phyloP scores from a whole-genome alignment of 2,329 filamentous ascomycete species.

The Lachnellula arida region DNA sequence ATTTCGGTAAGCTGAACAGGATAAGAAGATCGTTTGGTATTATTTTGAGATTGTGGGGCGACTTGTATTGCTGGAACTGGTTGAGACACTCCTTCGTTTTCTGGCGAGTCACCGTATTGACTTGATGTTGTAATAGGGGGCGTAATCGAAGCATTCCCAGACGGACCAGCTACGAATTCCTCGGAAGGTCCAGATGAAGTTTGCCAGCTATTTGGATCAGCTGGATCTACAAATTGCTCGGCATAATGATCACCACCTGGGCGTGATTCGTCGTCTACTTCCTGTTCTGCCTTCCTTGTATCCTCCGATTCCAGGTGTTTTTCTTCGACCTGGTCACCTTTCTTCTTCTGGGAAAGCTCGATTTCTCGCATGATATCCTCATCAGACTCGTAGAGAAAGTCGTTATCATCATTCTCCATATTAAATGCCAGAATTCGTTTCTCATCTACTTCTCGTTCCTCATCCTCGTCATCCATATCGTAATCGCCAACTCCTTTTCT shows the following conservation, averaged over 20 bases:
- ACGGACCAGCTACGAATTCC: not conserved
- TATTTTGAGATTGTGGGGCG: not conserved
- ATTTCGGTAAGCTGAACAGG: not conserved
- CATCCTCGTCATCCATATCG: constrained; percentile 12
- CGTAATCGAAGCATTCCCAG: not conserved
- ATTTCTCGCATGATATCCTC: constrained; percentile 41
- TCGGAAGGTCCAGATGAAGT: not conserved
- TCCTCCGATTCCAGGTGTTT: constrained; percentile 7
- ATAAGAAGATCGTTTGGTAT: not conserved
- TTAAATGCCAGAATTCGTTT: constrained; percentile 44
- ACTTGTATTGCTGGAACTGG: not conserved
- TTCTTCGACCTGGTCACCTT: constrained; percentile 19
- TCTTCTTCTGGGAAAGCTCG: constrained; percentile 25
- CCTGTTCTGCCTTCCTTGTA: constrained; percentile 6
- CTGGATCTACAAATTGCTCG: constrained; percentile 11
- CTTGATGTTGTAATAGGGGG: not conserved
- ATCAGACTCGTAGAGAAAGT: constrained; percentile 48
- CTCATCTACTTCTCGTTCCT: constrained; percentile 55
- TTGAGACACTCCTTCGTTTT: not conserved
- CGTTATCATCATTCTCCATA: constrained; percentile 40
- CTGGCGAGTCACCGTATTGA: not conserved
- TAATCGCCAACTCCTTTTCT: constrained; percentile 2
- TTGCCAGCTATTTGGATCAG: not conserved
- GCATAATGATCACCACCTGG: constrained; percentile 5
- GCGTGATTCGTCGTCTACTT: constrained; percentile 7